phyloP scores from a whole-genome alignment of 2,329 filamentous ascomycete genomes.

The Chlorencoelia australis region DNA sequence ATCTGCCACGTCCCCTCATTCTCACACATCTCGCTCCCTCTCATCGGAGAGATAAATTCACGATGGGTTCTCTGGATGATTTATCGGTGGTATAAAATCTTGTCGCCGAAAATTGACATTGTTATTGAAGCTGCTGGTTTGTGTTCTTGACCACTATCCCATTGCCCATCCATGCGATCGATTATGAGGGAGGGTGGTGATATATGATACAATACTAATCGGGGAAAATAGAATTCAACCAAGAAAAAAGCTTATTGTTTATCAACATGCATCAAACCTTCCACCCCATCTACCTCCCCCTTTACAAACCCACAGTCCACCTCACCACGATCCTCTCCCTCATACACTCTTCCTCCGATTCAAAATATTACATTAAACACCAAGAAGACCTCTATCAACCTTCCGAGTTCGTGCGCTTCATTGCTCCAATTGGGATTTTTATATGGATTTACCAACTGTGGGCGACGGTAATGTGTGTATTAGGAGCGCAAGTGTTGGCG shows the following conservation, averaged over 20 bases:
- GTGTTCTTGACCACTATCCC: too few species aligned
- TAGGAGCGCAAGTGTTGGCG: slow-evolving; percentile 42
- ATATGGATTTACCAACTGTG: slow-evolving; percentile 41
- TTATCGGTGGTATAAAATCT: slow-evolving; percentile 76
- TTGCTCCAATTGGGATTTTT: slow-evolving; percentile 52
- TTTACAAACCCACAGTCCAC: slow-evolving; percentile 57
- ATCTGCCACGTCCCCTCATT: slow-evolving; percentile 61
- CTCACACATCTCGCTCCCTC: slow-evolving; percentile 31
- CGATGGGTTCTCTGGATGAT: slow-evolving; percentile 57
- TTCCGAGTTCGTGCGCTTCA: slow-evolving; percentile 65
- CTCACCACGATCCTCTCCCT: slow-evolving; percentile 61
- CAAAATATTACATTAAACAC: slow-evolving; percentile 58
- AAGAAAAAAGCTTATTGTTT: slow-evolving; percentile 57
- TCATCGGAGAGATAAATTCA: slow-evolving; percentile 43
- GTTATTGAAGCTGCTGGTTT: slow-evolving; percentile 49
- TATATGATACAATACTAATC: neutral
- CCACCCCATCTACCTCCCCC: slow-evolving; percentile 65
- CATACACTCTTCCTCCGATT: slow-evolving; percentile 30
- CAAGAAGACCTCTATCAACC: slow-evolving; percentile 80
- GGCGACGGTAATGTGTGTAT: slow-evolving; percentile 53
- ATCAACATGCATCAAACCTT: slow-evolving; percentile 67
- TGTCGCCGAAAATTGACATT: slow-evolving; percentile 64
- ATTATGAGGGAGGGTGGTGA: neutral
- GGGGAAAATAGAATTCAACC: slow-evolving; percentile 50
- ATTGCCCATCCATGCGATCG: too few species aligned